These are phyloP conservation scores for Rhytidiadelphus loreus DNA, from an alignment of 225 moss, liverwort and hornwort species.

Conservation along the genomic window DNA sequence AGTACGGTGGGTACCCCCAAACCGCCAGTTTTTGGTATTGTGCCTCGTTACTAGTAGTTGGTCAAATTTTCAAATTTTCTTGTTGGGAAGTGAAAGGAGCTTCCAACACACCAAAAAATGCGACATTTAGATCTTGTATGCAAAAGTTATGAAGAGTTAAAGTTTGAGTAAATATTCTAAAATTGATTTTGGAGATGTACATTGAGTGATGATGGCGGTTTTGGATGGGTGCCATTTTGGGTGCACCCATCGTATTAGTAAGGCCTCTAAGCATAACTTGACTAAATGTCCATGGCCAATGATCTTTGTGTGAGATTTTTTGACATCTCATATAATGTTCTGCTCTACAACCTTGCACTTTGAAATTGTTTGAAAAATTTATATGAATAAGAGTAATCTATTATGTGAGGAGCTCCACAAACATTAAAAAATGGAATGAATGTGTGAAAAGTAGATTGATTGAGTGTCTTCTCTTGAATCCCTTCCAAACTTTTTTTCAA, in stretches of 20 bases:
- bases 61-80: neutral
- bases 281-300: neutral
- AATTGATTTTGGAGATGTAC: neutral
- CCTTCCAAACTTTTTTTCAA: neutral
- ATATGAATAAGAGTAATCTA: neutral
- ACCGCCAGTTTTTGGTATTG: accelerated
- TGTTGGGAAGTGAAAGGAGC: neutral
- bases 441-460: neutral
- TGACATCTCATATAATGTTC: neutral
- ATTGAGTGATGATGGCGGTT: neutral
- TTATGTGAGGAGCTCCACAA: neutral
- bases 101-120: accelerated
- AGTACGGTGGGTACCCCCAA: neutral
- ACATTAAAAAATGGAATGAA: neutral
- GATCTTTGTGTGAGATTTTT: neutral
- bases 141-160: neutral
- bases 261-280: neutral
- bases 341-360: neutral
- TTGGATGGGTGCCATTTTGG: accelerated
- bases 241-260: neutral
- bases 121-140: accelerated
- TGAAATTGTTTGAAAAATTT: neutral
- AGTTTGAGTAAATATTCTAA: no score
- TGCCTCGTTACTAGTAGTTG: neutral
- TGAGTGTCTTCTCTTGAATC: neutral